Evolutionary conservation across 768 basidiomycete species (phyloP), one percentile per base, ranked within the genome.

Genomic region (Hygrophorus russula): DNA sequence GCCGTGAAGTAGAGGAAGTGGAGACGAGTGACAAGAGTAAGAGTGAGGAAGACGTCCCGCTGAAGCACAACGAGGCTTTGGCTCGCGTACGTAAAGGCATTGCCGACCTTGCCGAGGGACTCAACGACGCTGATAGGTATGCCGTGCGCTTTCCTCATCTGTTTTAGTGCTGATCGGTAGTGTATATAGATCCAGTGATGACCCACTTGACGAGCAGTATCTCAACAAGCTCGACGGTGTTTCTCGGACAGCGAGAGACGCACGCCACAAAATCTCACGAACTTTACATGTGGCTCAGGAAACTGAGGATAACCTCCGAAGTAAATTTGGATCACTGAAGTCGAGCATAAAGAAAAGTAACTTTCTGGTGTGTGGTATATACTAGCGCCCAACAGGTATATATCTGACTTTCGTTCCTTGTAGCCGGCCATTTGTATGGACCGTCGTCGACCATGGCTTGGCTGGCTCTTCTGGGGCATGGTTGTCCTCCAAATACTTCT

Each of bases 71-170:
- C 15, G 74, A 82, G 47, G 70, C 78, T 32, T 54, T 88, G 35
- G 58, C 62, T 28, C 75, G 67, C 41, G 72, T 88, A 53, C 71
- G 73, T 44, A 65, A 67, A 52, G 74, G 78, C 5, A 66, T 87
- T 9, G 65, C 65, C 38, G 73, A 77, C 41, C 63, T 87, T 51
- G 69, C 62, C 27, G 64, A 71, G 28, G 75, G 68, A 39, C 56
- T 85, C 48, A 69, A 69, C 31, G 78, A 76, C 20, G 61, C 71
- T 33, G 78, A 84, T 54, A 65, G 66, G 83, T 82, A 52, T 43
- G 39, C 18, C 72, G 32, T 78, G 82, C 11, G 2, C 19, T 34
- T 19, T 27, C 5, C 12, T 5, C 27, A 11, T 24, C 34, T 8
- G 1, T 13, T 42, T 10, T 6, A 19, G n/a, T 14, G 6, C 7